Base-by-base conservation (phyloP, 805 yeast genomes). In the Candida patagonica region DNA sequence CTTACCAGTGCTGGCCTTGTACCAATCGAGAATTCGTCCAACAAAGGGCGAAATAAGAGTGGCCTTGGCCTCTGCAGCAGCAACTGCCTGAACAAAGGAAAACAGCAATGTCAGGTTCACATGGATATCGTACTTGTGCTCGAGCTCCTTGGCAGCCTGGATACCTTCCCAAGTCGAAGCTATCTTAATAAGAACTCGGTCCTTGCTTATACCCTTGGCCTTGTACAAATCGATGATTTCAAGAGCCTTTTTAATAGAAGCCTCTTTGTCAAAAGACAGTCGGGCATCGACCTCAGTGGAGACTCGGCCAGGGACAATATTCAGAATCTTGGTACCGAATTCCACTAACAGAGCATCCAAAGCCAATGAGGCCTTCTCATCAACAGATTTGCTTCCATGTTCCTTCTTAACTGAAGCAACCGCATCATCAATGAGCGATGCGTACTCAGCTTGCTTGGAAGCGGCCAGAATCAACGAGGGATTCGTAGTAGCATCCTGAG, bases 131-230 rank as follows among this genome's bases (percentile, higher is more conserved):
- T 92, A 73, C 67, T 92, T 78, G 51, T 79, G 66, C 74, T 92
- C 98, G 63, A 92, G 76, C 65, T 84, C 95, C 64, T 79, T 77
- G 43, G 99, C 98, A 54, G 98, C 99, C 68, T 85, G 95, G 65
- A 92, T 92, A 74, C 99, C 99, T 71, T 92, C 98, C 84, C 88
- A 92, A 50, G 98, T 92, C 45, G 97, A 82, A 47, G 98, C 98
- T 52, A 92, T 76, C 76, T 92, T 92, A 70, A 92, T 92, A 61
- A 89, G 76, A 48, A 92, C 75, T 66, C 97, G 77, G 50, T 88
- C 95, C 72, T 86, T 87, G 49, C 67, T 59, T 57, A 92, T 82
- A 53, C 97, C 97, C 56, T 74, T 73, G 44, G 76, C 70, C 70
- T 86, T 72, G 77, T 92, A 92, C 55, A 89, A 74, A 42, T 73